Evolutionary conservation across 441 rosid species (phyloP).

Genomic region (Croton laevigatus): DNA sequence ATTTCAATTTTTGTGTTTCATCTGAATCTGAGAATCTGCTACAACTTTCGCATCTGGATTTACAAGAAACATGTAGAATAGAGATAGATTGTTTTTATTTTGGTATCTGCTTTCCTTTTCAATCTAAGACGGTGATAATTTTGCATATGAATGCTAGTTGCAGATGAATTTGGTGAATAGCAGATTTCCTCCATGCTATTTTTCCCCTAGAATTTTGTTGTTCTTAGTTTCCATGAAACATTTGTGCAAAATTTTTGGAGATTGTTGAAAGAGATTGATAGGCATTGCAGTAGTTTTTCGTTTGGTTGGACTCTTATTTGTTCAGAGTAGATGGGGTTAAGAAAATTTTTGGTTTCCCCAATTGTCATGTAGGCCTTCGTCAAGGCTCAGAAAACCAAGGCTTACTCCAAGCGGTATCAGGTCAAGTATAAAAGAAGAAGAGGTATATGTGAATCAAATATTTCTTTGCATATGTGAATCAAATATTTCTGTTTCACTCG

Average conservation of each 20-base stretch:
- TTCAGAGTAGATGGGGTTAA: not conserved
- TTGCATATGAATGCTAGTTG: too few species aligned
- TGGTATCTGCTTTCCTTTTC: not conserved
- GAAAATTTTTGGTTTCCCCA: not conserved
- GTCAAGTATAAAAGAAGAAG: slow-evolving; percentile 92
- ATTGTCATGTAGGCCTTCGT: slow-evolving; percentile 49
- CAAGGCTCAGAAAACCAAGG: slow-evolving; percentile 65
- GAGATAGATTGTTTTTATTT: not conserved
- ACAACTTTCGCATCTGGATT: not conserved
- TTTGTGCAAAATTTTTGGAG: too few species aligned
- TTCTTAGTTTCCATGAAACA: too few species aligned
- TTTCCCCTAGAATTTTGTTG: too few species aligned
- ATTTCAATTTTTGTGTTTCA: not conserved
- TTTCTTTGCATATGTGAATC: not conserved
- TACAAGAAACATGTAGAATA: too few species aligned
- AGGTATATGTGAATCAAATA: slow-evolving; percentile 39
- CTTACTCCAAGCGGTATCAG: slow-evolving; percentile 88
- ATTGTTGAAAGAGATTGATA: too few species aligned
- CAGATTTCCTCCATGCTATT: too few species aligned
- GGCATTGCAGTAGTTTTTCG: not conserved
- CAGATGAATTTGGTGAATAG: too few species aligned
- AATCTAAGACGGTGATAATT: too few species aligned
- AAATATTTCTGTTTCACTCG: not conserved
- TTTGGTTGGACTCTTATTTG: not conserved
- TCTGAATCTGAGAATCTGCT: not conserved